Base-by-base conservation (phyloP, 352 stramenopile species). In the Phytophthora pini region DNA sequence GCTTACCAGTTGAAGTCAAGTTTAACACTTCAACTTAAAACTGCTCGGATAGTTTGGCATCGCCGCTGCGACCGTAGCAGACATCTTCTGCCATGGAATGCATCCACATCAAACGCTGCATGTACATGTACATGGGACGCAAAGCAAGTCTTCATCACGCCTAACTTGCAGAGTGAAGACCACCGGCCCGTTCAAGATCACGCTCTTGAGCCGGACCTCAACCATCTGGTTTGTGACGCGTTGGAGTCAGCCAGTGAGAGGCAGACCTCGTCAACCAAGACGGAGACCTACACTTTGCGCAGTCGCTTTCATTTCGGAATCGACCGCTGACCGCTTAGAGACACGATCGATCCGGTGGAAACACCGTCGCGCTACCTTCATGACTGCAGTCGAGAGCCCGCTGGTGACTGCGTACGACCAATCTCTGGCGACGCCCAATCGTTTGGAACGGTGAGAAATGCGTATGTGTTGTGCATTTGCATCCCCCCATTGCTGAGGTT, bases 371-470 rank as follows among this genome's bases (percentile, higher is more conserved):
- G 9, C 20, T n/a, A 45, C 4, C 26, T 26, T 15, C 40, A 61
- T 70, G 55, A 45, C 50, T 26, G 47, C 47, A 11, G 32, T 59
- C 24, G 50, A 58, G 56, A 78, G 70, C 12, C 70, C 70, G 29
- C 56, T 70, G 53, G 47, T 58, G 17, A 54, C 56, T 24, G 17
- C 36, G 24, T 81, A 74, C 60, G 55, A 64, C 20, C 61, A 46
- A 55, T 70, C 68, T 43, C 57, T 59, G 27, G 51, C 57, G 54
- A 81, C 73, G 40, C 73, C 73, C 29, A 68, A 66, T 31, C 74
- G 67, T 43, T 51, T 82, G 38, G 67, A 82, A 22, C 74, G 56
- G 73, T 81, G 31, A 45, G 56, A 56, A 58, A 51, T 34, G 32
- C 24, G 43, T 61, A 17, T 11, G 11, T 39, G 43, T 9, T 29